These are phyloP conservation scores for Hanseniaspora hatyaiensis DNA, from an alignment of 805 yeast species.

Conservation along the genomic window DNA sequence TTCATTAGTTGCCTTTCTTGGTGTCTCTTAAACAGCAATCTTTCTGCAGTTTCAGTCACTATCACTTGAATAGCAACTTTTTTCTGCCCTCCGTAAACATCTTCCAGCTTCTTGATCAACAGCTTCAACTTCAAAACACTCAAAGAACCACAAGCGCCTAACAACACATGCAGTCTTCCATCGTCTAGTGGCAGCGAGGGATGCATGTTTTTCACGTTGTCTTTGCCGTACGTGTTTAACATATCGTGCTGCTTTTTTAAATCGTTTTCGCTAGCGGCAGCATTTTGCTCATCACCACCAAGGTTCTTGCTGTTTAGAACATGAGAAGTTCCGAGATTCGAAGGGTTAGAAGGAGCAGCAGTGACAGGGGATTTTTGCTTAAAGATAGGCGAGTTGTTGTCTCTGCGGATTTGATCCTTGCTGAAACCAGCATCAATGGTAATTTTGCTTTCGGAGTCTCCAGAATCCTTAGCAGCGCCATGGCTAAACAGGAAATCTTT, in stretches of 20 bases:
- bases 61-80: constrained; percentile 75
- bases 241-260: constrained; percentile 24
- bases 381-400: background rate
- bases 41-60: constrained; percentile 75
- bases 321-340: constrained; percentile 1
- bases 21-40: constrained; percentile 36
- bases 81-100: constrained; percentile 55
- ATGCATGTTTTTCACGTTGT: constrained; percentile 41
- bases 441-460: background rate
- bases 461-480: too few relatives aligned
- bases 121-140: constrained; percentile 70
- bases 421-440: background rate
- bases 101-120: constrained; percentile 70
- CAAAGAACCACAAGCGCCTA: constrained; percentile 83
- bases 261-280: constrained; percentile 16
- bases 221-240: constrained; percentile 24
- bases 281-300: background rate
- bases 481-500: too few relatives aligned
- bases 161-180: constrained; percentile 70
- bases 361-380: constrained; percentile 2
- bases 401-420: background rate
- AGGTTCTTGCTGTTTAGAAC: constrained; percentile 1
- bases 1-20: constrained; percentile 17
- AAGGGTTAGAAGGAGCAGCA: constrained; percentile 8
- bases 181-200: constrained; percentile 67